A percentile compares a stretch with the other conserved stretches of the same genome.
phyloP scores from a whole-genome alignment of 2,329 filamentous ascomycete species.

The Aureobasidium lini region DNA sequence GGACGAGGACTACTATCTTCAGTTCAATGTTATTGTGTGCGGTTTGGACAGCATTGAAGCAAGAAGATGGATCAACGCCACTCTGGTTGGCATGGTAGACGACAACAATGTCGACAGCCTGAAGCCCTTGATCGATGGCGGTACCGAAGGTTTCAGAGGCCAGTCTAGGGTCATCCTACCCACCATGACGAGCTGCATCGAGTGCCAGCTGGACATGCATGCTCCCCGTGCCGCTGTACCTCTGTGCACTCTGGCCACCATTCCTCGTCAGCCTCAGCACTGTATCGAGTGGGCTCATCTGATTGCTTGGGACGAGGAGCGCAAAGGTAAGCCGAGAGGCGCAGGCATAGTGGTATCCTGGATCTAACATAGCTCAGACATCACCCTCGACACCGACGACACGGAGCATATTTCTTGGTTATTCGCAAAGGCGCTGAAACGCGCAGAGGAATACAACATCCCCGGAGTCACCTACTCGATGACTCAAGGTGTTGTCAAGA shows the following conservation, averaged over 20 bases:
- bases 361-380: constrained; percentile 41
- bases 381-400: constrained; percentile 87
- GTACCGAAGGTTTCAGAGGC: constrained; percentile 97
- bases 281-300: constrained; percentile 99
- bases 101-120: constrained; percentile 72
- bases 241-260: constrained; percentile 90
- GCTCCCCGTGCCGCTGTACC: constrained; percentile 95
- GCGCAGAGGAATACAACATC: constrained; percentile 85
- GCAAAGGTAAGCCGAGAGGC: constrained; percentile 29
- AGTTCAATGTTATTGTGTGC: constrained; percentile 89
- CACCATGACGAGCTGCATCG: constrained; percentile 89
- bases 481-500: constrained; percentile 97
- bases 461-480: constrained; percentile 87
- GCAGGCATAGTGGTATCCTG: no score
- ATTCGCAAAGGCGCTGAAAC: constrained; percentile 71
- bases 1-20: constrained; percentile 92
- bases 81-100: constrained; percentile 83
- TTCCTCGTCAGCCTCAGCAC: constrained; percentile 93
- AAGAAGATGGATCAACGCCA: constrained; percentile 96
- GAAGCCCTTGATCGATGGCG: constrained; percentile 92
- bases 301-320: constrained; percentile 80
- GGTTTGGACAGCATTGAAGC: constrained; percentile 96
- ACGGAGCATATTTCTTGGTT: constrained; percentile 97
- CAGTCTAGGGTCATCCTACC: constrained; percentile 89
- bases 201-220: constrained; percentile 98